Percentiles rank a stretch among this genome's conserved stretches.
phyloP scores from a whole-genome alignment of 78 protist genomes.

The Protostelium mycophagum region DNA sequence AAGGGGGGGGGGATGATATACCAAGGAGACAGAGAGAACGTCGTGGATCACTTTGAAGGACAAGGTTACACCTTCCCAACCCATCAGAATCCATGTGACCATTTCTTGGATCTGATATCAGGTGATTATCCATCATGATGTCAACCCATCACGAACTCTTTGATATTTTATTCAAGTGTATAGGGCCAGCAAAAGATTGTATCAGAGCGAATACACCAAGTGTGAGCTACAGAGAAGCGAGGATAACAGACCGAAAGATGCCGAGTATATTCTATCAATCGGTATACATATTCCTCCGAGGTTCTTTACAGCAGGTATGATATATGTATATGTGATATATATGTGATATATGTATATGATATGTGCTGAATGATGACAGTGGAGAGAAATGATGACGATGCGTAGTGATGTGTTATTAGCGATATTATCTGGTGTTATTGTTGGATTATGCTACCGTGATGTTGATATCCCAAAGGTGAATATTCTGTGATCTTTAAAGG shows the following conservation, averaged over 20 bases:
- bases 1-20: slow-evolving; percentile 35
- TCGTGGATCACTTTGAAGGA: neutral
- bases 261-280: neutral
- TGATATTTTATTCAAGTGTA: too few species aligned
- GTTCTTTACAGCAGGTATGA: neutral
- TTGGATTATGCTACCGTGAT: neutral
- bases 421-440: neutral
- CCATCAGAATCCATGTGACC: neutral
- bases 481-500: neutral
- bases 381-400: neutral
- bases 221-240: too few species aligned
- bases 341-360: too few species aligned
- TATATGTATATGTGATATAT: too few species aligned
- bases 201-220: neutral
- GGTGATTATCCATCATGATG: neutral
- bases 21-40: slow-evolving; percentile 21
- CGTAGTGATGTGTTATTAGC: neutral
- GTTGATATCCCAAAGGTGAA: neutral
- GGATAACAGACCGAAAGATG: neutral
- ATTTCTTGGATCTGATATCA: neutral
- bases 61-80: neutral
- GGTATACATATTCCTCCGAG: neutral
- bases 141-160: neutral
- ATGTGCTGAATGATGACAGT: neutral
- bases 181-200: neutral